These are phyloP conservation scores for Fusarium piperis DNA, from an alignment of 2,329 filamentous ascomycete genomes.

Conservation along the genomic window DNA sequence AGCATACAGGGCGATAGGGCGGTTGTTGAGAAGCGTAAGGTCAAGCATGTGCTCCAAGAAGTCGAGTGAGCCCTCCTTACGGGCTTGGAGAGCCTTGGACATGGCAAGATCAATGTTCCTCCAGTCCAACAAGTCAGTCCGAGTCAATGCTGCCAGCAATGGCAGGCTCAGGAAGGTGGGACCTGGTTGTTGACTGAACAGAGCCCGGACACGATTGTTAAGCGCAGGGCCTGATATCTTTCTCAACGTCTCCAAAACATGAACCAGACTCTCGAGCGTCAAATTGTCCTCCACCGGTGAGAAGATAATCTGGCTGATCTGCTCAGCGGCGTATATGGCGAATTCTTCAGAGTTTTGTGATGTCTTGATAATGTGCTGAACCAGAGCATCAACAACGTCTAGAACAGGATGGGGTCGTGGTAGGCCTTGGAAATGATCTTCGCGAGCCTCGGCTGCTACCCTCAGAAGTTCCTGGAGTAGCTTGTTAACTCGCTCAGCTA, in stretches of 20 bases:
- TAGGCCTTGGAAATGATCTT: constrained; percentile 69
- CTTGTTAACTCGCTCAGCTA: constrained; percentile 67
- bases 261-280: constrained; percentile 69
- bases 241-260: constrained; percentile 68
- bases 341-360: constrained; percentile 70
- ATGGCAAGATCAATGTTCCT: constrained; percentile 75
- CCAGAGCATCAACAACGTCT: constrained; percentile 70
- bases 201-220: constrained; percentile 63
- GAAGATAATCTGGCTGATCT: constrained; percentile 67
- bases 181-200: constrained; percentile 67
- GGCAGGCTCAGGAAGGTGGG: constrained; percentile 66
- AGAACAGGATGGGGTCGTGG: constrained; percentile 67
- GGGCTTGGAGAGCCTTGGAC: constrained; percentile 75
- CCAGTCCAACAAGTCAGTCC: constrained; percentile 71
- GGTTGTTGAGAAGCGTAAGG: constrained; percentile 79
- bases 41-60: constrained; percentile 85
- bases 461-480: constrained; percentile 66
- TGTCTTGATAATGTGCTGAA: constrained; percentile 70
- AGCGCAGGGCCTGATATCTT: constrained; percentile 66
- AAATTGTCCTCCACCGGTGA: constrained; percentile 64
- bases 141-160: constrained; percentile 65
- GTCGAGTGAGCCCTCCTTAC: constrained; percentile 77
- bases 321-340: constrained; percentile 66
- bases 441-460: constrained; percentile 61
- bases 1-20: constrained; percentile 80